phyloP scores from a whole-genome alignment of 768 basidiomycete genomes.

The Psilocybe cyanescens region DNA sequence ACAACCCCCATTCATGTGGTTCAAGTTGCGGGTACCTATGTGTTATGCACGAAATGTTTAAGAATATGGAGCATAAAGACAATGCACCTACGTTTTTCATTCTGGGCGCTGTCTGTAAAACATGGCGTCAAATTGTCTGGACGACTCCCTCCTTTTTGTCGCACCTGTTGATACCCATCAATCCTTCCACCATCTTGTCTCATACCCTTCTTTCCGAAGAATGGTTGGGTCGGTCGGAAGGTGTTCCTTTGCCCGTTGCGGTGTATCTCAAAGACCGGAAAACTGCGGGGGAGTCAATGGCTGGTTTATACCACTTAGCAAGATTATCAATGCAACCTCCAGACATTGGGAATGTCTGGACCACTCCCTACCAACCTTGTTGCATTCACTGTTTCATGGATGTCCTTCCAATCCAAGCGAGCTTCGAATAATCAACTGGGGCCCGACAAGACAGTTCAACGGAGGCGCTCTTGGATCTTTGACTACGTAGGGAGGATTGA shows the following conservation, averaged over 20 bases:
- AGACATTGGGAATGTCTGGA: neutral
- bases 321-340: neutral
- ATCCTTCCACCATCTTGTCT: neutral
- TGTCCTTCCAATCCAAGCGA: neutral
- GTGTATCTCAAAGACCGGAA: neutral
- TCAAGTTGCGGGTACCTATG: no score
- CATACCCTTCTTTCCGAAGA: neutral
- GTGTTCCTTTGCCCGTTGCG: neutral
- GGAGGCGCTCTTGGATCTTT: neutral
- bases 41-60: no score
- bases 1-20: no score
- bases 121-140: neutral
- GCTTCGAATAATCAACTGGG: neutral
- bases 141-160: neutral
- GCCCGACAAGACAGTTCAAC: neutral
- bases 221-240: neutral
- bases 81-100: neutral
- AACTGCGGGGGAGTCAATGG: neutral
- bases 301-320: neutral
- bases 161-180: neutral
- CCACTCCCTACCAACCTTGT: neutral
- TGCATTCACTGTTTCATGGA: neutral
- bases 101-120: neutral
- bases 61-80: neutral
- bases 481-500: neutral